Evolutionary conservation across 1,284 basidiomycete species (phyloP), one percentile per base, ranked within the genome.

Genomic region (Ganoderma multipileum): DNA sequence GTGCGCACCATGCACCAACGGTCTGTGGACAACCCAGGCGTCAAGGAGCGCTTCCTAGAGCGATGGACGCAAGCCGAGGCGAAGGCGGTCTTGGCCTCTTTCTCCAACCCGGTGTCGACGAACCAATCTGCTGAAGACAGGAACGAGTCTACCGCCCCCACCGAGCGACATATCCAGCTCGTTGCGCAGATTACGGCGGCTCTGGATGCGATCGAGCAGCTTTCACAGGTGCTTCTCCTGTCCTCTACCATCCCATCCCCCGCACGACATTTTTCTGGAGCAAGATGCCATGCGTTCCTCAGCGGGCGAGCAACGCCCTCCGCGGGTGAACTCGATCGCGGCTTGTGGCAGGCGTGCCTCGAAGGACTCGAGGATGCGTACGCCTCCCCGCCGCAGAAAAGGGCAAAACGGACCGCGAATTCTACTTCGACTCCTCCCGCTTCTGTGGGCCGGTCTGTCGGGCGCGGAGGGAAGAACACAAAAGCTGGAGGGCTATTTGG

Each of bases 21-120:
- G 26, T 85, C 87, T 42, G 73, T 81, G 64, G 87, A 86, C 71
- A 81, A 77, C 26, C 80, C 73, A 0, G 77, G 79, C 26, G 86
- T 80, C 70, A 88, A 84, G 73, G 88, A 87, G 26, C 83, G 86
- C 39, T 85, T 89, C 68, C 83, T 83, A 68, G 90, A 91, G 76
- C 84, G 85, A 60, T 96, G 94, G 94, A 91, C 89, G 0, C 81
- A 80, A 61, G 79, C 78, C 18, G 95, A 96, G 76, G 89, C 87
- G 2, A 82, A 79, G 4, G 88, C 89, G n/a, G 85, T 93, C 71
- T 81, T 95, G 30, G 82, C 85, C 0, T 83, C 87, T 14, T 85
- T 89, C 72, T 71, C 76, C 12, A 23, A 16, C 3, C n/a, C 39
- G 30, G 5, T n/a, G 0, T 28, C 3, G 4, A 33, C 26, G 6